Base-by-base conservation (phyloP, 2,329 filamentous ascomycete species). In the Pseudocercospora crystallina region DNA sequence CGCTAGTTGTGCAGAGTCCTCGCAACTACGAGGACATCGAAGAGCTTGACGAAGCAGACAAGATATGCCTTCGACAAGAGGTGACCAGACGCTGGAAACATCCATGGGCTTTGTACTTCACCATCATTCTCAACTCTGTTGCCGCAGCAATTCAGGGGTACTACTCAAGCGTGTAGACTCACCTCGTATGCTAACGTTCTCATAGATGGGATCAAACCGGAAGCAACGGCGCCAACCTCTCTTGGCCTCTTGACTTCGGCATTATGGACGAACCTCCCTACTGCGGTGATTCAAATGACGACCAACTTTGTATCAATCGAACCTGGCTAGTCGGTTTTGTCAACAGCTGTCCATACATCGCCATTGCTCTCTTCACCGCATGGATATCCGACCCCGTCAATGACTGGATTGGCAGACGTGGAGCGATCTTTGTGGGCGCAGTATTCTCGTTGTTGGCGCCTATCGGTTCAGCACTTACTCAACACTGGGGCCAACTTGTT, bases 401-500 rank as follows among this genome's bases (percentile, higher is more conserved):
- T 53, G 53, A 63, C 17, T 56, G 56, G 37, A 47, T 68, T 14
- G 65, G 63, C 2, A 50, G 71, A 26, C 62, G 71, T 8, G 67
- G 67, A 2, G 65, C 69, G 1, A 70, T 73, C 30, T 71, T 72
- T 42, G 29, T 71, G 33, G 63, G 66, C 1, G 66, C 65, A 12
- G 50, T 66, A 8, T 56, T 61, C 76, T 87, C 12, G 82, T 69
- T 87, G 13, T 35, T 61, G 84, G 82, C 87, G 8, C 87, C 85
- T 43, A 75, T 31, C 76, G 82, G 55, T 68, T 85, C 73, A 80
- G 86, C 77, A 0, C 61, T 81, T 13, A 74, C 76, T n/a, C 79
- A 84, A 54, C 79, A 79, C 84, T 91, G 87, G 86, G 76, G 74
- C 65, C 80, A 88, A 59, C 80, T 90, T 59, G 77, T 91, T 46